Evolutionary conservation across 352 stramenopile species (phyloP), one percentile per base, ranked within the genome.

Genomic region (Globisporangium carolinianum): DNA sequence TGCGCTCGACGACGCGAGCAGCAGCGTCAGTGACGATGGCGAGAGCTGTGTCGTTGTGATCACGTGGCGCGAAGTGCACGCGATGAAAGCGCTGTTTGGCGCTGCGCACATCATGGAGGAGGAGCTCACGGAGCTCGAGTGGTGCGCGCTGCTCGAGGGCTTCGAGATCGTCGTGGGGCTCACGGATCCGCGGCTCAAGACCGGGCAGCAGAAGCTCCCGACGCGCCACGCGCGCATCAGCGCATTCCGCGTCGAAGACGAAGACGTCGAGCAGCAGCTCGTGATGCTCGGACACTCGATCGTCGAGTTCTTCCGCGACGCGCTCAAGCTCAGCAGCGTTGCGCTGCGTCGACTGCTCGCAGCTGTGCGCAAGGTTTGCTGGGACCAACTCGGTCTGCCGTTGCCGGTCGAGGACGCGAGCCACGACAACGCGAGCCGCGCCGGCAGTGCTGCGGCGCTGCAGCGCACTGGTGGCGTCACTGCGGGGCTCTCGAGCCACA

Each of bases 61-160:
- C 49, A 91, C 71, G 47, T 94, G 85, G 85, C 75, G 83, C 36
- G 80, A 94, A 65, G 79, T 94, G 37, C 85, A 92, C 46, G 85
- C 85, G n/a, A 94, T 94, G 85, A 94, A 94, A 58, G 79, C 83
- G 10, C 66, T 94, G 15, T 92, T 91, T 53, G 81, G 79, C 18
- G 79, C 85, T 14, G 83, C 84, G 14, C 85, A 94, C 50, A 87
- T 91, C 39, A 94, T 94, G 83, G 81, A 90, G 42, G 78, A 92
- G 63, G 83, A 94, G 43, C 69, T 94, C 36, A 76, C 75, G 3
- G 71, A 87, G 62, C 62, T 68, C 41, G 85, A 92, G 56, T 94
- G 85, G 85, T 87, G 76, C 49, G 65, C 81, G 15, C 53, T 94
- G 7, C 64, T 94, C 4, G 79, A 92, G 38, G 80, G 75, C 0